A percentile compares a stretch with the other conserved stretches of the same genome.
Conservation (phyloP, 1,284 basidiomycete species). For the Inonotus hispidus region DNA sequence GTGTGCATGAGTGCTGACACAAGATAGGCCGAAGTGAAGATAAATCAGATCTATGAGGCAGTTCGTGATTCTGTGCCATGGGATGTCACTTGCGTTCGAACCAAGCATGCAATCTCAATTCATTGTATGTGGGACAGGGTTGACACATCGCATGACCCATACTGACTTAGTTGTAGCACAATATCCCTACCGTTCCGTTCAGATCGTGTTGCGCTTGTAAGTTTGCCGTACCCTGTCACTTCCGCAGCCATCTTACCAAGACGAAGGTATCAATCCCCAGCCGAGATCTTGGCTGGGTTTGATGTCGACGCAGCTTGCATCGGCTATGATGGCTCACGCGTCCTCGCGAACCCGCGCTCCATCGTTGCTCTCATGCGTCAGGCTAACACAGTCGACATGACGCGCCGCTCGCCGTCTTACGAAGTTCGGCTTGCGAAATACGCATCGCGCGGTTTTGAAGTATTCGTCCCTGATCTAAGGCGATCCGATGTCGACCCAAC, state of each 20-base stretch:
- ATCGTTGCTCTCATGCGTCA: constrained; percentile 55
- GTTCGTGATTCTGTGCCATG: constrained; percentile 57
- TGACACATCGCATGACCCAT: background rate
- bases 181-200: constrained; percentile 55
- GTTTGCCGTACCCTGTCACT: background rate
- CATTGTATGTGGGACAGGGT: constrained; percentile 37
- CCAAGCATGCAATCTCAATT: constrained; percentile 58
- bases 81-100: constrained; percentile 59
- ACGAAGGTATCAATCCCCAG: constrained; percentile 42
- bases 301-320: constrained; percentile 57
- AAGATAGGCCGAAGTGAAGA: constrained; percentile 49
- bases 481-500: constrained; percentile 52
- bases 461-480: constrained; percentile 45
- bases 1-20: background rate
- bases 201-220: constrained; percentile 47
- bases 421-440: constrained; percentile 56
- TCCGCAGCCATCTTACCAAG: background rate
- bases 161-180: constrained; percentile 35
- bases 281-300: constrained; percentile 57
- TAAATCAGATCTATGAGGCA: constrained; percentile 50
- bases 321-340: constrained; percentile 46
- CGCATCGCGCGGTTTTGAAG: constrained; percentile 45
- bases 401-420: constrained; percentile 56
- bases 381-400: constrained; percentile 53
- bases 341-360: constrained; percentile 53